Base-by-base conservation (phyloP, 2,329 filamentous ascomycete species). In the Epichloe baconii region DNA sequence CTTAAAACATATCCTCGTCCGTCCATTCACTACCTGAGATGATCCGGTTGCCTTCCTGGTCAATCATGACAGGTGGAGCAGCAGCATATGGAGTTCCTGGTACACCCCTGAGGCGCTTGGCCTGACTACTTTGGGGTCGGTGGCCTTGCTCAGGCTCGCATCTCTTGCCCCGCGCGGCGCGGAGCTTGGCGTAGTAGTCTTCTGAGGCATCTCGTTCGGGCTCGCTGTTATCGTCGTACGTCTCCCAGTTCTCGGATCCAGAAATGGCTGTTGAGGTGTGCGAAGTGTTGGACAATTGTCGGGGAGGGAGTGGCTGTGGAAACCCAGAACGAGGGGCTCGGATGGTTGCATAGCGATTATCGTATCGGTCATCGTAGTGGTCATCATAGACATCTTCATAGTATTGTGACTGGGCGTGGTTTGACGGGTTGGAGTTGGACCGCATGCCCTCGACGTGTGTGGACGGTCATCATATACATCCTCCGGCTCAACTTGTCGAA, bases 171-270 rank as follows among this genome's bases (percentile, higher is more conserved):
- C 80, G 78, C 5, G 83, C 76, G 35, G 83, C 82, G 52, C 84
- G 78, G 50, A 90, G 71, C 66, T 87, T 88, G 56, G 86, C 85
- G 62, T 88, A 88, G 66, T 95, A 94, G 10, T 80, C 76, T 54
- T 93, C 87, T 4, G 82, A 83, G 0, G 78, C 79, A 63, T 95
- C 89, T 23, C 77, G 75, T 60, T 88, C 86, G 0, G 83, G 80
- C 61, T 88, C 84, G 54, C 85, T 88, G 57, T 78, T 81, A 64
- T 95, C 88, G 59, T 93, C 90, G 61, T 93, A 97, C 10, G 90
- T 95, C 68, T 97, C 91, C 91, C 91, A 97, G 66, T 97, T 97
- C 68, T 97, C 91, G 3, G 88, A 95, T 1, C 87, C 88, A 5
- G 86, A 88, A 26, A 86, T 76, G 21, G 76, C 76, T 1, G 85